These are phyloP conservation scores for Spongospora subterranea DNA, from an alignment of 208 protist genomes.

Conservation along the genomic window DNA sequence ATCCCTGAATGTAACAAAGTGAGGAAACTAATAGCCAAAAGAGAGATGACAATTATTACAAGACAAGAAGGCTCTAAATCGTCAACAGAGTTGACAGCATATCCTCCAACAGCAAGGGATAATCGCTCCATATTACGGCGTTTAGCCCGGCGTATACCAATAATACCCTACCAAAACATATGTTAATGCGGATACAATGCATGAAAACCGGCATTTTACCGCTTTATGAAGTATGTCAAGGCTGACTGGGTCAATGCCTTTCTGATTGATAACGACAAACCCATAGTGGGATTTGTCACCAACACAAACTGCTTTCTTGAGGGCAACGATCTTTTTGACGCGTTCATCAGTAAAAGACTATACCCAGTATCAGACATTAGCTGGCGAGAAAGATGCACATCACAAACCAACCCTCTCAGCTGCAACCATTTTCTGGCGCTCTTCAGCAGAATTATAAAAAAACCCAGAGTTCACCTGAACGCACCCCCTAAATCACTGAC, in stretches of 20 bases:
- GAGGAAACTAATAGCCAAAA: neutral
- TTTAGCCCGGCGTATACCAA: conserved; percentile 98
- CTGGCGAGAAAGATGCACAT: conserved; percentile 39
- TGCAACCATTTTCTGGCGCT: conserved; percentile 94
- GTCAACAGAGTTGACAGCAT: conserved; percentile 96
- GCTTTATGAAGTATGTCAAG: conserved; percentile 98
- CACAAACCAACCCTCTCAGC: conserved; percentile 84
- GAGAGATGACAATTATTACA: conserved; percentile 15
- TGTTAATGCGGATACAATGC: neutral
- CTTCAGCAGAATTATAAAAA: conserved; percentile 93
- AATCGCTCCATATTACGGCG: conserved; percentile 80
- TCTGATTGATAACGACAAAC: conserved; percentile 99
- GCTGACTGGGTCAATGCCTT: conserved; percentile 99
- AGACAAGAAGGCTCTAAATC: conserved; percentile 87
- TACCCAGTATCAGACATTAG: conserved; percentile 51
- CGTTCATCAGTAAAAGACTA: conserved; percentile 90
- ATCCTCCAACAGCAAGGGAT: conserved; percentile 91
- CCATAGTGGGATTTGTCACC: conserved; percentile 82
- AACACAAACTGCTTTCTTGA: conserved; percentile 95
- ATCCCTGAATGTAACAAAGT: conserved; percentile 76
- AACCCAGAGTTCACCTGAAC: conserved; percentile 94
- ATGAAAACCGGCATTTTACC: neutral
- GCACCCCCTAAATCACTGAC: neutral
- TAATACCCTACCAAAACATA: conserved; percentile 81
- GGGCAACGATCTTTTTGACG: conserved; percentile 95